Evolutionary conservation across 2,329 filamentous ascomycete genomes (phyloP), one percentile per base, ranked within the genome.

Genomic region (Geosmithia morbida): DNA sequence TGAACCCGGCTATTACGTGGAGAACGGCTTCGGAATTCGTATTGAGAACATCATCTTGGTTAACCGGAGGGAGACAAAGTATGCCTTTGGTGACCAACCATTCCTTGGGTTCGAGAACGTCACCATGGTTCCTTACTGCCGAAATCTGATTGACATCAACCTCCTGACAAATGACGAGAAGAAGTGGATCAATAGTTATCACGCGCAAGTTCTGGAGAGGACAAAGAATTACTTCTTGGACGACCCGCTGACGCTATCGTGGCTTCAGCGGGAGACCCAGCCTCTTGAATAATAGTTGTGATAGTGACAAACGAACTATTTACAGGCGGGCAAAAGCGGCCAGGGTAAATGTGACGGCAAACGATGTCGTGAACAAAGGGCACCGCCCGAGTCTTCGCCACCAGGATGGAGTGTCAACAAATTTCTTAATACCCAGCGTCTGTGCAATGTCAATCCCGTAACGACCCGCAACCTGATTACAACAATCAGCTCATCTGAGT

Each of bases 31-130:
- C 59, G 92, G 92, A 17, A 92, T 98, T 54, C 83, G 92, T 17
- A 96, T 96, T 57, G 92, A 98, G 66, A 98, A 98, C 62, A 81
- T 98, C 57, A 79, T 94, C 53, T 83, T 97, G 72, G 87, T 94
- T 29, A 83, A 78, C 54, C 88, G 96, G 61, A 83, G 85, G n/a
- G 72, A 89, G 64, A 95, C 90, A 4, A 81, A 82, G 51, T 77
- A 94, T 64, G 79, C 81, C 37, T 97, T 97, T 59, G 90, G 89
- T 18, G 90, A 95, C 56, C 95, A 94, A 68, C 84, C 89, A 2
- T 98, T 86, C 66, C 71, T 97, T 37, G 88, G 89, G 3, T 98
- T 98, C 55, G 90, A 98, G 68, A 87, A 94, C 63, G 88, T 97
- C 53, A 98, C 92, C 0, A 87, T 98, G 87, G 87, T 90, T 17